Evolutionary conservation across 2,329 filamentous ascomycete species (phyloP).

Genomic region (Diaporthe sp.): DNA sequence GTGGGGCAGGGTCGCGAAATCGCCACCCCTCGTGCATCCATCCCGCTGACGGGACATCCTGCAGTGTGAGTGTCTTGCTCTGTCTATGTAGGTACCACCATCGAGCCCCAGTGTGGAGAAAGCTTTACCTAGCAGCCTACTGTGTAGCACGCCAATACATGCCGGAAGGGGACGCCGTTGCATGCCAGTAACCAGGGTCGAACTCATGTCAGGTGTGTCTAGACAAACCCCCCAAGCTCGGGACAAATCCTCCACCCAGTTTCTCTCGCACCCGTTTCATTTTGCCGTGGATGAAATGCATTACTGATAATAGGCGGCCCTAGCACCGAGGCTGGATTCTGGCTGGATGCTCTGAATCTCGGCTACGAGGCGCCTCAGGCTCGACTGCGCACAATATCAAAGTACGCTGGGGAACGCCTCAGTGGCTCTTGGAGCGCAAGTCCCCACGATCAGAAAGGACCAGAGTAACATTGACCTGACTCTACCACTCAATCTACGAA

Average conservation of each 20-base stretch:
- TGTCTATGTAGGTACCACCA: background rate
- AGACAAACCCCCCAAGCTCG: background rate
- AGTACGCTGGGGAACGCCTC: background rate
- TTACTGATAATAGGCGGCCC: constrained; percentile 12
- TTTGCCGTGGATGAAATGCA: constrained; percentile 1
- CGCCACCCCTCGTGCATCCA: constrained; percentile 5
- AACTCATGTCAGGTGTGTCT: background rate
- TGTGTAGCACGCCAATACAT: constrained; percentile 2
- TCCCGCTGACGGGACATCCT: constrained; percentile 9
- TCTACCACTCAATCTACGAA: background rate
- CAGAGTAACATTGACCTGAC: background rate
- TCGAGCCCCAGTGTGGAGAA: background rate
- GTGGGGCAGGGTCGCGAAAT: constrained; percentile 5
- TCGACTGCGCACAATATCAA: constrained; percentile 2
- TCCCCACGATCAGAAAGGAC: background rate
- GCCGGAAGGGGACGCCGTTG: constrained; percentile 18
- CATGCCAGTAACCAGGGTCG: background rate
- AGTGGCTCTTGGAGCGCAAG: background rate
- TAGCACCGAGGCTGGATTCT: constrained; percentile 25
- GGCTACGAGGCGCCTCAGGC: constrained; percentile 12
- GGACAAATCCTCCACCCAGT: background rate
- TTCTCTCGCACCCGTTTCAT: background rate
- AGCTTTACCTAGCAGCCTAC: background rate
- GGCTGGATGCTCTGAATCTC: background rate
- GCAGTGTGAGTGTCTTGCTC: background rate